These are phyloP conservation scores for Lachancea sp. DNA, from an alignment of 805 yeast genomes.

Conservation along the genomic window DNA sequence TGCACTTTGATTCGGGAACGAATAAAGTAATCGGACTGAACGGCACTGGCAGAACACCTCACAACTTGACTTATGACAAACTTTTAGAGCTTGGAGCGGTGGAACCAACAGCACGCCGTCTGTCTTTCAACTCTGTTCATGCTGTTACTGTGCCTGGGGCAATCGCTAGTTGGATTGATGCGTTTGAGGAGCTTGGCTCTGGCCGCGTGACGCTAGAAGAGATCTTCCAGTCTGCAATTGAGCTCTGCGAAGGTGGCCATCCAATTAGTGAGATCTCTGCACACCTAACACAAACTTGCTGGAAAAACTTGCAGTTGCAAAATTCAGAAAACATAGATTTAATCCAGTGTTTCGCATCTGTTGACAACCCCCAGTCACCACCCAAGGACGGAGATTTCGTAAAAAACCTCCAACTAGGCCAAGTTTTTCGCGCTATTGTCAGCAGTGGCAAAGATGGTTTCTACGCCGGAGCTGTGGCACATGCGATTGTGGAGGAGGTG, in stretches of 20 bases:
- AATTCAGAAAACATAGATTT: constrained; percentile 27
- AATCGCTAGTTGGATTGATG: constrained; percentile 73
- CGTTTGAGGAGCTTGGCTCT: constrained; percentile 65
- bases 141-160: constrained; percentile 74
- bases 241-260: constrained; percentile 62
- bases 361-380: constrained; percentile 35
- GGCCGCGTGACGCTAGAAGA: constrained; percentile 55
- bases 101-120: constrained; percentile 36
- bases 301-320: constrained; percentile 27
- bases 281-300: constrained; percentile 41
- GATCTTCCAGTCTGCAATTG: constrained; percentile 58
- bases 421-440: constrained; percentile 46
- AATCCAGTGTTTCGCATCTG: constrained; percentile 32
- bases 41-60: constrained; percentile 70
- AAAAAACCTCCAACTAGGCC: constrained; percentile 46
- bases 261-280: constrained; percentile 59
- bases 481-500: constrained; percentile 52
- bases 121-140: constrained; percentile 48
- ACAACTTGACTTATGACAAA: constrained; percentile 41
- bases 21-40: constrained; percentile 59
- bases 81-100: constrained; percentile 37
- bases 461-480: constrained; percentile 66
- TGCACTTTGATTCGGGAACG: constrained; percentile 46
- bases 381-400: constrained; percentile 58
- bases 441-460: constrained; percentile 56